Conservation (phyloP, 2,329 filamentous ascomycete genomes). For the Diaporthe humulicola region DNA sequence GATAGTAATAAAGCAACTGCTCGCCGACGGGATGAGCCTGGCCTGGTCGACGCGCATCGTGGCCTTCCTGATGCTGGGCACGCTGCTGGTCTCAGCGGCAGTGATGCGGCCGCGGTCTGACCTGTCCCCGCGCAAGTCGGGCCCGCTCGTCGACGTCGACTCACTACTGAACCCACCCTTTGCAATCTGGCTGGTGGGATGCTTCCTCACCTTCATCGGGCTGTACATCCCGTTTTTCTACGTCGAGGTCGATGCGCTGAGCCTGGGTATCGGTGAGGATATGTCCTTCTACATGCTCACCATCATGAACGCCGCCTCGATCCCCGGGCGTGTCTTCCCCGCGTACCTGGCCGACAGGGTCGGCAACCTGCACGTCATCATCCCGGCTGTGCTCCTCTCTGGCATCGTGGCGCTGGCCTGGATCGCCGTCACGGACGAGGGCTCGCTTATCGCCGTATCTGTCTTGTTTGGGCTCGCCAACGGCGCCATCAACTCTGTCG, state of each 20-base stretch:
- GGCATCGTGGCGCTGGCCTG: slow-evolving; percentile 52
- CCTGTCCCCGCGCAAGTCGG: slow-evolving; percentile 48
- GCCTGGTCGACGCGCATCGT: slow-evolving; percentile 45
- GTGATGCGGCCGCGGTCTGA: slow-evolving; percentile 50
- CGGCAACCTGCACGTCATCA: slow-evolving; percentile 53
- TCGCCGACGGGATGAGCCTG: slow-evolving; percentile 44
- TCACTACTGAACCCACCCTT: slow-evolving; percentile 56
- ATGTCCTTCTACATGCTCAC: slow-evolving; percentile 56
- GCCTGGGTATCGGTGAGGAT: slow-evolving; percentile 44
- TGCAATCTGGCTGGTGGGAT: slow-evolving; percentile 49
- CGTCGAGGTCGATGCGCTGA: slow-evolving; percentile 33
- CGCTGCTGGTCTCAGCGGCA: slow-evolving; percentile 43
- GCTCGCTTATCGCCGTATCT: slow-evolving; percentile 50
- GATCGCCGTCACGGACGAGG: slow-evolving; percentile 50
- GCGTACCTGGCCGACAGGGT: slow-evolving; percentile 53
- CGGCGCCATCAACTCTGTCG: slow-evolving; percentile 50
- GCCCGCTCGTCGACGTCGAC: slow-evolving; percentile 53
- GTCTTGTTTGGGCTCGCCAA: slow-evolving; percentile 57
- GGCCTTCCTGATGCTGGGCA: slow-evolving; percentile 47
- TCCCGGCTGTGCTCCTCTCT: slow-evolving; percentile 47
- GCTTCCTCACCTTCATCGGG: slow-evolving; percentile 53
- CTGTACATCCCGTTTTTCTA: slow-evolving; percentile 53
- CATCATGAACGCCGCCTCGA: slow-evolving; percentile 55
- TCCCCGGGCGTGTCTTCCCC: slow-evolving; percentile 55
- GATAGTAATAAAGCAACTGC: slow-evolving; percentile 46